Evolutionary conservation across 805 yeast genomes (phyloP).

Genomic region (Candida sithepensis): DNA sequence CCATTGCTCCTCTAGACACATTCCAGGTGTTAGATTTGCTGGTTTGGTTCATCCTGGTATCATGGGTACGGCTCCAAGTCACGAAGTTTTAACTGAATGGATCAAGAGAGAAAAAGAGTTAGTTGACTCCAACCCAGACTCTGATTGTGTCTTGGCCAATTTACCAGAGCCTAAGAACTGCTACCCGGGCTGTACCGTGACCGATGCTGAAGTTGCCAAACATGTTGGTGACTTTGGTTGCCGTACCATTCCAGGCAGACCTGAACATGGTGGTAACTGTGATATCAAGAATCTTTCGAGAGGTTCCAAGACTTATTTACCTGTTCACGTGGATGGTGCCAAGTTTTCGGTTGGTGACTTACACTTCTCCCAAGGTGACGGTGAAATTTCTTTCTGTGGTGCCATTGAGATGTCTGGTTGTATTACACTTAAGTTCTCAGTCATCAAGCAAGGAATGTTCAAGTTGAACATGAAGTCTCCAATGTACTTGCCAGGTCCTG

Average conservation of each 20-base stretch:
- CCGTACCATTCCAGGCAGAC: slow-evolving; percentile 50
- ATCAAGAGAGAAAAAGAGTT: slow-evolving; percentile 39
- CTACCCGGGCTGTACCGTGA: slow-evolving; percentile 38
- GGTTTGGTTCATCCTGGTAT: slow-evolving; percentile 52
- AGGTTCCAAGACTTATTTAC: slow-evolving; percentile 47
- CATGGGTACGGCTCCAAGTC: slow-evolving; percentile 48
- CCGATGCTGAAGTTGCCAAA: slow-evolving; percentile 28
- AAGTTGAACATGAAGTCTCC: slow-evolving; percentile 41
- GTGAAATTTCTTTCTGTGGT: slow-evolving; percentile 52
- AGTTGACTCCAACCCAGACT: slow-evolving; percentile 32
- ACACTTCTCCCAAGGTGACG: slow-evolving; percentile 53
- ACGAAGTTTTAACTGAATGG: slow-evolving; percentile 41
- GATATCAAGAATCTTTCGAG: slow-evolving; percentile 48
- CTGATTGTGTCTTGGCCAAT: slow-evolving; percentile 37
- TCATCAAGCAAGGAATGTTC: slow-evolving; percentile 41
- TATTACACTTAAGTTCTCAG: slow-evolving; percentile 38
- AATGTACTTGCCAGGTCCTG: slow-evolving; percentile 46
- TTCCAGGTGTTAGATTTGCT: slow-evolving; percentile 47
- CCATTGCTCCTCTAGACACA: slow-evolving; percentile 45
- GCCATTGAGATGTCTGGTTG: slow-evolving; percentile 52
- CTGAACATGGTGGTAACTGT: slow-evolving; percentile 53
- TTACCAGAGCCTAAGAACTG: slow-evolving; percentile 35
- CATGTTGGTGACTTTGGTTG: slow-evolving; percentile 38
- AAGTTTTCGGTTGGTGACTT: slow-evolving; percentile 46
- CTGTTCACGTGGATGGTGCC: slow-evolving; percentile 46